Evolutionary conservation across 768 basidiomycete genomes (phyloP), one percentile per base, ranked within the genome.

Genomic region (Lactarius hatsudake): DNA sequence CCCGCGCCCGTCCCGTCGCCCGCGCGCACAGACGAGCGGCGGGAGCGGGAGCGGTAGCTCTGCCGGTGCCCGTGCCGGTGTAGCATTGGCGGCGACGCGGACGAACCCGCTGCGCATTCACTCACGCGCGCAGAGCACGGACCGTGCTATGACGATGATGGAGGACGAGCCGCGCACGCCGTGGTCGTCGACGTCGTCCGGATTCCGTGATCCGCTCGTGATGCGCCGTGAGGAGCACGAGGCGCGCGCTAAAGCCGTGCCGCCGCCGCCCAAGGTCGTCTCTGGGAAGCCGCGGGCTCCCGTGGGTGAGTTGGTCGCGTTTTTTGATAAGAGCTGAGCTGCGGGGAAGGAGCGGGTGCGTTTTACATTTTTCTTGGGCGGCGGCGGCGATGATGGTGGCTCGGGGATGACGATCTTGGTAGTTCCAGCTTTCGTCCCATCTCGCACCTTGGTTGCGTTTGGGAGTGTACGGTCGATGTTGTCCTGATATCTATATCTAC

Each of bases 301-400:
- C 0, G 83, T 94, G 51, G 89, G 87, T 12, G 84, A 93, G 72
- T 76, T 94, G 53, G 90, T 93, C 17, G 91, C 91, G n/a, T 94
- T 90, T 76, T 94, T 94, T 72, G 90, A 93, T 36, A 63, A 61
- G 68, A 59, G 60, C 45, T 60, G 61, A 68, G 51, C 43, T 26
- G 23, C 10, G 45, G 43, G 18, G 43, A n/a, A 45, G 20, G 20
- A 9, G 3, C 9, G 45, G 7, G 9, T 48, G 42, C 40, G 42
- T 15, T 43, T 18, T 43, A 0, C 2, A 0, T 20, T 23, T 23
- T 23, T 48, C n/a, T 48, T 48, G 23, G 51, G 51, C 5, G 51
- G 51, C 12, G n/a, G 38, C 2, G 38, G 26, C 26, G 38, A 40
- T 9, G 48, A n/a, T 51, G 23, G 10, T 23, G 48, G 48, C n/a